These are phyloP conservation scores for Bocquillonia castaneifolia DNA, from an alignment of 441 rosid genomes.

Conservation along the genomic window DNA sequence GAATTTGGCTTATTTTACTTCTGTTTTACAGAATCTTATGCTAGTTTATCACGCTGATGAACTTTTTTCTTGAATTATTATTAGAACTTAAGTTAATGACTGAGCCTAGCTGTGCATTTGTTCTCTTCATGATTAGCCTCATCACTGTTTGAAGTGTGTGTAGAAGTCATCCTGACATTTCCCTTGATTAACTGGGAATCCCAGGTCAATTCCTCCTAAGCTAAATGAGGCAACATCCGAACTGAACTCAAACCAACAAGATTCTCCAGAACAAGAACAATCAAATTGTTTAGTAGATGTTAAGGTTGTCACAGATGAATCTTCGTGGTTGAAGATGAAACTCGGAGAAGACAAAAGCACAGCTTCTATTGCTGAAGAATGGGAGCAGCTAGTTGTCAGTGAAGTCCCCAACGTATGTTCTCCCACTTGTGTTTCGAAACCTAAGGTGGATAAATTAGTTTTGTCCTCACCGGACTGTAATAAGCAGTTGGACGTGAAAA, in stretches of 20 bases:
- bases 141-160: not conserved
- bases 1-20: not conserved
- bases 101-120: not conserved
- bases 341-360: conserved; percentile 37
- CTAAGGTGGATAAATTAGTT: conserved; percentile 32
- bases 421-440: conserved; percentile 41
- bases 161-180: conserved; percentile 21
- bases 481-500: conserved; percentile 51
- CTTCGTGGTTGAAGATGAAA: conserved; percentile 21
- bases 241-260: conserved; percentile 31
- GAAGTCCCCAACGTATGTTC: conserved; percentile 43
- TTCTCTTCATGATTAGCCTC: conserved; percentile 4
- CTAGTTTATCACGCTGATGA: not conserved
- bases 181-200: conserved; percentile 15
- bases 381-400: conserved; percentile 73
- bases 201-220: conserved; percentile 45
- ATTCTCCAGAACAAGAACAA: conserved; percentile 27
- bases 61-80: not conserved
- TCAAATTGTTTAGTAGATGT: conserved; percentile 23
- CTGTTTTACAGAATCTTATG: not conserved
- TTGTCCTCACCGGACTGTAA: conserved; percentile 39
- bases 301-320: conserved; percentile 30
- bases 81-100: not conserved
- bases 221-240: conserved; percentile 31
- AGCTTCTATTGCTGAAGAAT: conserved; percentile 61